Evolutionary conservation across 2,329 filamentous ascomycete species (phyloP), one percentile per base, ranked within the genome.

Genomic region (Verticillium longisporum): DNA sequence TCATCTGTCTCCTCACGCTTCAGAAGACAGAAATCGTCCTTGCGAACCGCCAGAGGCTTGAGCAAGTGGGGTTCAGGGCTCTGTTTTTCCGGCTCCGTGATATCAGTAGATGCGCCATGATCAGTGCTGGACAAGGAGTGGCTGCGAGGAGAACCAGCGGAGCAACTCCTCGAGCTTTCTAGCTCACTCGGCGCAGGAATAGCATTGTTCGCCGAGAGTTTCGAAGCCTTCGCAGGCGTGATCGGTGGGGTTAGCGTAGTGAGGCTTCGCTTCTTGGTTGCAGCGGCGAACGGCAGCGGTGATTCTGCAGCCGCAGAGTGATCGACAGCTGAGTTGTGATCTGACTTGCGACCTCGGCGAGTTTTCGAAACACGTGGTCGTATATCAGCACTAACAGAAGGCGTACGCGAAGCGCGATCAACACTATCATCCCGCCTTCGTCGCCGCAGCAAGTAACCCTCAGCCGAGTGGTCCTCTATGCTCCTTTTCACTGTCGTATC

Each of bases 371-470:
- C 72, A 14, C 78, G 78, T 1, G 82, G 82, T 13, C 83, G 78
- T 34, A 85, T 79, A 33, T 83, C 80, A 1, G 84, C 84, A 0
- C 80, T 83, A 32, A 82, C 78, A 0, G 45, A 85, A 87, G 2
- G 79, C 4, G 83, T 84, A 62, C 85, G 76, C 18, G 85, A 88
- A 6, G 77, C 77, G 54, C 76, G 73, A 45, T 74, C 76, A 58
- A 79, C 72, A 64, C 80, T 81, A 45, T 81, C 80, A 33, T 82
- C 82, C 62, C 83, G 74, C 65, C 80, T 73, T 63, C 83, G 76
- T 32, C 79, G 76, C 5, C 85, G 80, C n/a, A 88, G 71, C 3
- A 81, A 82, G 65, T 88, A 88, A 1, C 77, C 79, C 53, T 81
- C 80, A 0, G 70, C 61, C 6, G 70, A 66, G 6, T 80, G 77